A percentile compares a stretch with the other conserved stretches of the same genome.
These are phyloP conservation scores for Umbelopsis isabellina DNA, from an alignment of 192 early-diverging fungal species.

Conservation along the genomic window DNA sequence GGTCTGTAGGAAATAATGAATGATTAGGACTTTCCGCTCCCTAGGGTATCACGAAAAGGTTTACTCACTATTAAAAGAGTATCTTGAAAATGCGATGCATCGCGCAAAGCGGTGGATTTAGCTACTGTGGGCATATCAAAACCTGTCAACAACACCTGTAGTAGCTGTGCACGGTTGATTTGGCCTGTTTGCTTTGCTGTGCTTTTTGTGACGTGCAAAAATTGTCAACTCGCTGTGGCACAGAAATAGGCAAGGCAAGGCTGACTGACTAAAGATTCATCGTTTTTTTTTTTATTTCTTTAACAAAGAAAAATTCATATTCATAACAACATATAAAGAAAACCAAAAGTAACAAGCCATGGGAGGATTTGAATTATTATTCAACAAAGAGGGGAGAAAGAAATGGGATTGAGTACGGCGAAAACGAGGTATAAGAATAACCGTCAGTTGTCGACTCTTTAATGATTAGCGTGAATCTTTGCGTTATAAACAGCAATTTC, in stretches of 20 bases:
- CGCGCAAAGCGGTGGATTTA: neutral
- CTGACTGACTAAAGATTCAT: neutral
- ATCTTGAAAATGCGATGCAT: constrained; percentile 1
- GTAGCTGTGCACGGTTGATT: neutral
- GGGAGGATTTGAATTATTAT: neutral
- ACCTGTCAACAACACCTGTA: neutral
- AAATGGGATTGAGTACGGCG: neutral
- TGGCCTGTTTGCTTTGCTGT: neutral
- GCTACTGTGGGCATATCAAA: neutral
- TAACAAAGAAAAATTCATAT: no score
- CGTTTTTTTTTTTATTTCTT: no score
- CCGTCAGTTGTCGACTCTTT: neutral
- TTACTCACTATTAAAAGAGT: neutral
- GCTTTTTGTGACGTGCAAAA: constrained; percentile 10
- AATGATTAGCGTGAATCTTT: constrained; percentile 7
- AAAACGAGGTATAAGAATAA: neutral
- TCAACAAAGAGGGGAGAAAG: neutral
- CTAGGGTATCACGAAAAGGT: neutral
- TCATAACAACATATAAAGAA: neutral
- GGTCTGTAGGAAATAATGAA: constrained; percentile 33
- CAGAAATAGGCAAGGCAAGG: neutral
- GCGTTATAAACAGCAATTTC: constrained; percentile 1
- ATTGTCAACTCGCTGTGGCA: neutral
- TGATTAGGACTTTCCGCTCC: neutral
- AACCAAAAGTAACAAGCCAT: neutral